Evolutionary conservation across 2,329 filamentous ascomycete genomes (phyloP), one percentile per base, ranked within the genome.

Genomic region (Apiospora saccharicola): DNA sequence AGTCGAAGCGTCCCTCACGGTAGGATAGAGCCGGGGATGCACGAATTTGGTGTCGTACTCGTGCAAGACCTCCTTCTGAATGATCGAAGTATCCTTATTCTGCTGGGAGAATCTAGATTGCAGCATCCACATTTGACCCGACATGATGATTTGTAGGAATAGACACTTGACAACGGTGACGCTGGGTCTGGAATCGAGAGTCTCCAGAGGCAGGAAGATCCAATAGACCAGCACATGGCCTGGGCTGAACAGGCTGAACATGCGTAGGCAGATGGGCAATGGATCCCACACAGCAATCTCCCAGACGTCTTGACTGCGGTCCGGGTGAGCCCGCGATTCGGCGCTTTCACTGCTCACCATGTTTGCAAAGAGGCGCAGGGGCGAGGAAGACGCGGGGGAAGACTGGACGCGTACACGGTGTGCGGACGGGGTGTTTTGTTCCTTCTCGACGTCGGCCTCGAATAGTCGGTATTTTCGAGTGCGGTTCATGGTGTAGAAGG

Each of bases 41-140:
- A 99, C 96, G 79, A 93, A 98, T 84, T 99, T 99, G 76, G 91
- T 94, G 80, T 98, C 94, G 80, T 99, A 99, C 83, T 99, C 96
- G 80, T 95, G 92, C 83, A 98, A 88, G 6, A 98, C 96, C 82
- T 98, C 94, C 77, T 93, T 94, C 76, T 97, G 94, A 72, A 99
- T 93, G 67, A 98, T 88, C 2, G 91, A 88, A 1, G 90, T 90
- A 81, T 99, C 96, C 80, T 95, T 97, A 73, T 90, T 90, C 81
- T 98, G 95, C 80, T 96, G 95, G 4, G 90, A 88, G 82, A 96
- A 98, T 46, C 88, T 90, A 2, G 88, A 88, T 73, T 93, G 91
- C 69, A 98, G 85, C 43, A 94, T 85, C 70, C 91, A 88, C 75
- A 98, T 88, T 81, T 98, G 94, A 1, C 88, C 84, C 0, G 95